Base-by-base conservation (phyloP, 148 eudicot species). In the Cornus suecica region DNA sequence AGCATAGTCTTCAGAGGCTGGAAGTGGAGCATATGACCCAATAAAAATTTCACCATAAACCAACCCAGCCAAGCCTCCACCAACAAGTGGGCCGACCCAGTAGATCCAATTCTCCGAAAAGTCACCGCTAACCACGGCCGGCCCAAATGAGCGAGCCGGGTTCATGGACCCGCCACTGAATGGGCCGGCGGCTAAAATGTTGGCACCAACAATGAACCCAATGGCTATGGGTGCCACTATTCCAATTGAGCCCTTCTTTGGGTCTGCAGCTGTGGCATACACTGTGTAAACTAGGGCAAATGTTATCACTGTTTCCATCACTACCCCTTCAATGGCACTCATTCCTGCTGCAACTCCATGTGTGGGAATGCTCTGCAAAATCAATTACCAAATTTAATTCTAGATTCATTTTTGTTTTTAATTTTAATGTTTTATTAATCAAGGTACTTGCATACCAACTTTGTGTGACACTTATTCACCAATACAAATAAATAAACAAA, bases 151-250 rank as follows among this genome's bases (percentile, higher is more conserved):
- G 0, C 93, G 91, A 48, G 97, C 95, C n/a, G 94, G 97, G 86
- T 92, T 92, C 97, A 92, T 92, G 10, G 97, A 92, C 0, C 94
- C 95, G 25, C 97, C 97, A 34, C 90, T 87, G 45, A 92, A 90
- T 66, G 97, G 93, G 68, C 95, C 97, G 0, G 93, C 95, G 25
- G 93, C 97, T 20, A 90, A 75, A 60, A 92, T 92, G 84, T 90
- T 92, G 48, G 97, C 97, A 24, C 94, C 94, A 32, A 92, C 97
- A 69, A 92, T 87, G 88, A 91, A 87, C 22, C 97, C 93, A 65
- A 92, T 92, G 16, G 97, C 95, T 26, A 92, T 82, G 23, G 94
- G 94, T 10, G 97, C 97, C 63, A 92, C 80, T 8, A 73, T 92
- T 68, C 93, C 95, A 3, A 92, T 66, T 42, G 86, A 83, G 70